Evolutionary conservation across 306 rosid species (phyloP).

Genomic region (Trichosanthes cucumerina): DNA sequence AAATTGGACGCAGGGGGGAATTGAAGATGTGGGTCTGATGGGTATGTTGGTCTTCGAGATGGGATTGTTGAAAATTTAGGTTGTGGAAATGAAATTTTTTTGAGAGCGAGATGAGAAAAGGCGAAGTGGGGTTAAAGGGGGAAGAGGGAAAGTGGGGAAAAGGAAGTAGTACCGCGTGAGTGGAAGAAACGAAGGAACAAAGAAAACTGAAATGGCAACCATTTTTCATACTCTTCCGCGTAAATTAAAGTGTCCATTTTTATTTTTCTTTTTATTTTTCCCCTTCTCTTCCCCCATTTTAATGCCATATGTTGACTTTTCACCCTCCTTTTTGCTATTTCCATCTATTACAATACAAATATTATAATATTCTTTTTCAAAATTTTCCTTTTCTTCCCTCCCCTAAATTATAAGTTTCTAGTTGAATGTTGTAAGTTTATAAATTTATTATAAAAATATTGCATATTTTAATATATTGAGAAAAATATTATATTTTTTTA

Average conservation of each 20-base stretch:
- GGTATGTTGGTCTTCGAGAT: neutral
- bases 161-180: neutral
- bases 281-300: neutral
- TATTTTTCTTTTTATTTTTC: neutral
- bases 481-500: too few species aligned
- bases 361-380: too few species aligned
- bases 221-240: neutral
- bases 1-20: neutral
- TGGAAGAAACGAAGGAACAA: neutral
- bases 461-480: too few species aligned
- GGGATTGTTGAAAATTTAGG: neutral
- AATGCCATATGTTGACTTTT: constrained; percentile 5
- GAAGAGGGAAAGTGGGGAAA: neutral
- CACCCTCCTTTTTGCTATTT: neutral
- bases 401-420: too few species aligned
- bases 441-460: too few species aligned
- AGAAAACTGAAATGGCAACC: neutral
- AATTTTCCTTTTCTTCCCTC: too few species aligned
- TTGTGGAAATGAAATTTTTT: neutral
- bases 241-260: constrained; percentile 1
- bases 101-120: neutral
- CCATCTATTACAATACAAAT: neutral
- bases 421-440: too few species aligned
- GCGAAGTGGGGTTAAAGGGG: neutral
- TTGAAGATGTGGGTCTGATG: neutral